Evolutionary conservation across 164 flowering plant species (phyloP).

Genomic region (Macadamia integrifolia): DNA sequence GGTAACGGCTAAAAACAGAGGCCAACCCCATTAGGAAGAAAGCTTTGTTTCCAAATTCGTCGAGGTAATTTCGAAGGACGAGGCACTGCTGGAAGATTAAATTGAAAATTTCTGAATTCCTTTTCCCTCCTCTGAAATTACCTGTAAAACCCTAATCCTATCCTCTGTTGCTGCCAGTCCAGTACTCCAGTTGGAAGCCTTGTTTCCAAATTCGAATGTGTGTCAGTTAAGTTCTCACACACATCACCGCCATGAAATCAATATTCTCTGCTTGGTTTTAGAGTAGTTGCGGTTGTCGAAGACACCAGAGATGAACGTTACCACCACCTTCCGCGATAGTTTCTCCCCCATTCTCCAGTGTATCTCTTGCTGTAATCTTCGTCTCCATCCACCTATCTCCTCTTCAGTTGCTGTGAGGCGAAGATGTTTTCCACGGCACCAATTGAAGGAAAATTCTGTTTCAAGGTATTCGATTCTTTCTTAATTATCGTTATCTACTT

Average conservation of each 20-base stretch:
- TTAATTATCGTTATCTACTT: not conserved
- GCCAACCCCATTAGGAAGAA: too few species aligned
- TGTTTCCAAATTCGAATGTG: too few species aligned
- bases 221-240: too few species aligned
- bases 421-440: conserved; percentile 12
- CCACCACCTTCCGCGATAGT: conserved; percentile 36
- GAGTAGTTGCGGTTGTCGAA: not conserved
- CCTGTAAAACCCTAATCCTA: too few species aligned
- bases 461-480: conserved; percentile 18
- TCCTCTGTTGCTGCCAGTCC: too few species aligned
- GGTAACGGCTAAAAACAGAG: too few species aligned
- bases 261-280: not conserved
- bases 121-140: too few species aligned
- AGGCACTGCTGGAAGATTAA: too few species aligned
- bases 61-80: too few species aligned
- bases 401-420: conserved; percentile 17
- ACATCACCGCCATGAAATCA: conserved; percentile 10
- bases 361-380: conserved; percentile 36
- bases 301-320: conserved; percentile 31
- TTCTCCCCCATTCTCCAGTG: conserved; percentile 34
- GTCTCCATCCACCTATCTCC: conserved; percentile 23
- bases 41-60: too few species aligned
- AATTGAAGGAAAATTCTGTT: conserved; percentile 15
- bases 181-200: too few species aligned
- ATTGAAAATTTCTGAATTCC: too few species aligned